Evolutionary conservation across 2,329 filamentous ascomycete genomes (phyloP).

Genomic region (Lasiodiplodia sp.): DNA sequence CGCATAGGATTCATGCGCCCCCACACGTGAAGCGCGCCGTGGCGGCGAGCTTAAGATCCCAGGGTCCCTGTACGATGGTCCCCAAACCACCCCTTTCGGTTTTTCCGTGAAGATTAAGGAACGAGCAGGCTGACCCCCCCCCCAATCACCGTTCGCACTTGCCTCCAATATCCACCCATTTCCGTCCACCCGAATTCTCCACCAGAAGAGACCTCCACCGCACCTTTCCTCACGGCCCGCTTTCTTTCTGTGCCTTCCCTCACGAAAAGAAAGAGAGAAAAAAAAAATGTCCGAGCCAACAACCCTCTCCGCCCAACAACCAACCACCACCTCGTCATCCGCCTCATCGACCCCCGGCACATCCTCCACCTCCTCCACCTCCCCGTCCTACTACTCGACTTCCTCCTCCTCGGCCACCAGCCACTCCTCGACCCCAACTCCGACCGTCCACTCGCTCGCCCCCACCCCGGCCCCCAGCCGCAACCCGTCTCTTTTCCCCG

Average conservation of each 20-base stretch:
- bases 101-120: not conserved
- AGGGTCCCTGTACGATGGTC: not conserved
- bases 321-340: not conserved
- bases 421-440: not conserved
- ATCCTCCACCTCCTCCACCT: not conserved
- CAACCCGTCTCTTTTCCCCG: slow-evolving; percentile 17
- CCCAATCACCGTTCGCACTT: not conserved
- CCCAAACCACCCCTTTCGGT: not conserved
- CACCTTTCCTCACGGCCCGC: not conserved
- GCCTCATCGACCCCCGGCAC: not conserved
- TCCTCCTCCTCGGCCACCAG: not conserved
- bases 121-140: not conserved
- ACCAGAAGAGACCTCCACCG: not conserved
- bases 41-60: slow-evolving; percentile 15
- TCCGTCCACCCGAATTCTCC: too few relatives aligned
- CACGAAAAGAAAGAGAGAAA: not conserved
- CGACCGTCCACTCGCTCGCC: not conserved
- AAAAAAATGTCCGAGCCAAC: not conserved
- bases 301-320: not conserved
- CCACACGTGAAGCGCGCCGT: not conserved
- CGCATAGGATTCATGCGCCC: slow-evolving; percentile 5
- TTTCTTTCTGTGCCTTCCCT: too few relatives aligned
- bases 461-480: slow-evolving; percentile 18
- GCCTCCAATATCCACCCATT: too few relatives aligned
- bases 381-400: not conserved